Conservation (phyloP, 2,329 filamentous ascomycete genomes). For the Magnaporthiopsis incrustans region DNA sequence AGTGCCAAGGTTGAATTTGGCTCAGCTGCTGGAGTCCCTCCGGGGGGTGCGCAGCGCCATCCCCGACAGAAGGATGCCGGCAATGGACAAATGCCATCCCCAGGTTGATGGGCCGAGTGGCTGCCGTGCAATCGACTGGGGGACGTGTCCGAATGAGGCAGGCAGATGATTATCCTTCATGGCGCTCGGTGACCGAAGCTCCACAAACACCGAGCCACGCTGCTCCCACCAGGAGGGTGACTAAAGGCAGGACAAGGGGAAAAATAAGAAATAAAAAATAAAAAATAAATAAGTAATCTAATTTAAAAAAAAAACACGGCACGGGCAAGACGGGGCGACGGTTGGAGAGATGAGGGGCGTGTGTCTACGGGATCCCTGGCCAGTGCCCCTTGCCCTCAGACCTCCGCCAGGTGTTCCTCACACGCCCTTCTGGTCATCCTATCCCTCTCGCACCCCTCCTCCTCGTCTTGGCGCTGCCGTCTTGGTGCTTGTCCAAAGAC, state of each 20-base stretch:
- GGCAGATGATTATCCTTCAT: conserved; percentile 27
- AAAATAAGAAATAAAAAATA: not conserved
- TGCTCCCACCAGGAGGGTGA: conserved; percentile 18
- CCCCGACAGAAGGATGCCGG: not conserved
- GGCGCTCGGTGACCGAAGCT: conserved; percentile 36
- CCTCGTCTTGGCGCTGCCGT: conserved; percentile 1
- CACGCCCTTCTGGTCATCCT: conserved; percentile 5
- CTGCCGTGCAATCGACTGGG: conserved; percentile 8
- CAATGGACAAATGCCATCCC: not conserved
- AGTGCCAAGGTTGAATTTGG: not conserved
- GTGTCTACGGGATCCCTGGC: conserved; percentile 5
- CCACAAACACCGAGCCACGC: conserved; percentile 27
- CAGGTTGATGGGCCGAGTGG: conserved; percentile 7
- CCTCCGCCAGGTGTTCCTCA: not conserved
- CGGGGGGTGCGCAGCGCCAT: not conserved
- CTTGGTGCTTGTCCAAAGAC: conserved; percentile 4
- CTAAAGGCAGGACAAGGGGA: not conserved
- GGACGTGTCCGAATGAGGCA: conserved; percentile 24
- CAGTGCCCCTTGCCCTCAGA: conserved; percentile 1
- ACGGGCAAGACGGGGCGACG: not conserved
- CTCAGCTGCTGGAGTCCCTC: not conserved
- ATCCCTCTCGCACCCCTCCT: not conserved
- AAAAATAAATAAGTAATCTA: not conserved
- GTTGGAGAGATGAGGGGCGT: conserved; percentile 2
- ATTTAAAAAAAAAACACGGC: not conserved